These are phyloP conservation scores for Xylaria scruposa DNA, from an alignment of 495 filamentous ascomycete species.

Conservation along the genomic window DNA sequence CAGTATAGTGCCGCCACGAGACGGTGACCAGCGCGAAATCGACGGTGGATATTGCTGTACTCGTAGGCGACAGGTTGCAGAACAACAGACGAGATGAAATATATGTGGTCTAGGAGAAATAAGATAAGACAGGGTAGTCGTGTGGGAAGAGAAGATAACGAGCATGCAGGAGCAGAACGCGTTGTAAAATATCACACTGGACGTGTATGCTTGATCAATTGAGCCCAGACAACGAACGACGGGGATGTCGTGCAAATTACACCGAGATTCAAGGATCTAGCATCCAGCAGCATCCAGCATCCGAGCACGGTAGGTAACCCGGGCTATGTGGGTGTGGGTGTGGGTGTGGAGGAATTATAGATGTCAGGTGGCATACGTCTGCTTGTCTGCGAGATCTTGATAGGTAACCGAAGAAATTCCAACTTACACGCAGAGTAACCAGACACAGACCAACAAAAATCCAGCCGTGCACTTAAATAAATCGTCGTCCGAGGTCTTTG, in stretches of 20 bases:
- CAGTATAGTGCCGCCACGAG: conserved; percentile 29
- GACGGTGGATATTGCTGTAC: conserved; percentile 14
- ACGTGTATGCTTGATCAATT: conserved; percentile 13
- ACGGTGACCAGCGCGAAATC: conserved; percentile 25
- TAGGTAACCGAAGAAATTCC: conserved; percentile 1
- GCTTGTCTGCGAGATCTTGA: conserved; percentile 16
- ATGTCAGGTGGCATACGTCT: conserved; percentile 23
- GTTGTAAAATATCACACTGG: conserved; percentile 13
- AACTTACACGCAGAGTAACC: conserved; percentile 15
- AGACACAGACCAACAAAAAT: conserved; percentile 12
- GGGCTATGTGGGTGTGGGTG: conserved; percentile 15
- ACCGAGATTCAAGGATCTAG: conserved; percentile 25
- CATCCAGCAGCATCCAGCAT: conserved; percentile 20
- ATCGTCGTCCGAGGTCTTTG: background rate
- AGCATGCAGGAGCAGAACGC: conserved; percentile 11
- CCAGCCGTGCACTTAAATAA: background rate
- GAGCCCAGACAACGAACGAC: conserved; percentile 1
- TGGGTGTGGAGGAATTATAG: conserved; percentile 21
- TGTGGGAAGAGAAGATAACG: conserved; percentile 14
- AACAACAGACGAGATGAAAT: background rate
- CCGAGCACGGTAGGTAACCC: conserved; percentile 21
- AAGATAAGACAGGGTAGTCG: conserved; percentile 18
- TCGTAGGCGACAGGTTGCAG: background rate
- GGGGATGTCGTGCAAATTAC: conserved; percentile 23
- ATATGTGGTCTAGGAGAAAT: background rate